phyloP scores from a whole-genome alignment of 2,329 filamentous ascomycete species.

The Diaporthe citrichinensis region DNA sequence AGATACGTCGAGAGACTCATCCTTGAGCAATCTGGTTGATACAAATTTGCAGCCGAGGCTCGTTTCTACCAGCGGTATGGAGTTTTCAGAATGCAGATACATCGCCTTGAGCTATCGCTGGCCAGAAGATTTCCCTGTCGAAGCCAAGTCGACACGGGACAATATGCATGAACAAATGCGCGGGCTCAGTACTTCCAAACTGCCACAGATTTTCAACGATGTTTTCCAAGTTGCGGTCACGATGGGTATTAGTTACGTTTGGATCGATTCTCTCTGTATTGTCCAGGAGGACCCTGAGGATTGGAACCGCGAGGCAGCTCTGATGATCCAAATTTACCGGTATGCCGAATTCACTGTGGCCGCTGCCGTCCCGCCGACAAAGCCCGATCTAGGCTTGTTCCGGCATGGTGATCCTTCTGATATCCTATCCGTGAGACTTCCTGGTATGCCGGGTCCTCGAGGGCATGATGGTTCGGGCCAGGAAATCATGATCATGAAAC shows the following conservation, averaged over 20 bases:
- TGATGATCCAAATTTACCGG: not conserved
- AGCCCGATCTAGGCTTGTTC: not conserved
- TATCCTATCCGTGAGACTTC: not conserved
- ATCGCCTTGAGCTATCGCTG: slow-evolving; percentile 6
- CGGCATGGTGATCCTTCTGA: slow-evolving; percentile 6
- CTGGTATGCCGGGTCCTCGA: not conserved
- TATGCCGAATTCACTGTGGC: not conserved
- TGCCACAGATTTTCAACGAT: not conserved
- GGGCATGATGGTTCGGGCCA: not conserved
- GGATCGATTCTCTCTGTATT: not conserved
- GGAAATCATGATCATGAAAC: not conserved
- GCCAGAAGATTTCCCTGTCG: not conserved
- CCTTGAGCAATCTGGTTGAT: not conserved
- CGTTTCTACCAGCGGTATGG: not conserved
- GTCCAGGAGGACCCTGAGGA: not conserved
- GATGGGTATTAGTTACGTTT: not conserved
- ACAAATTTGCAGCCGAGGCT: not conserved
- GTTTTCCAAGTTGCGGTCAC: not conserved
- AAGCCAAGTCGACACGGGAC: not conserved
- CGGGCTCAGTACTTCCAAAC: not conserved
- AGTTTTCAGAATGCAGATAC: not conserved
- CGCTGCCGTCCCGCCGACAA: not conserved
- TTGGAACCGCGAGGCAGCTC: not conserved
- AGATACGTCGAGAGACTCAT: not conserved
- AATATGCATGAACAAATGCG: not conserved